Conservation (phyloP, 2,329 filamentous ascomycete genomes). For the Claviceps fusiformis region DNA sequence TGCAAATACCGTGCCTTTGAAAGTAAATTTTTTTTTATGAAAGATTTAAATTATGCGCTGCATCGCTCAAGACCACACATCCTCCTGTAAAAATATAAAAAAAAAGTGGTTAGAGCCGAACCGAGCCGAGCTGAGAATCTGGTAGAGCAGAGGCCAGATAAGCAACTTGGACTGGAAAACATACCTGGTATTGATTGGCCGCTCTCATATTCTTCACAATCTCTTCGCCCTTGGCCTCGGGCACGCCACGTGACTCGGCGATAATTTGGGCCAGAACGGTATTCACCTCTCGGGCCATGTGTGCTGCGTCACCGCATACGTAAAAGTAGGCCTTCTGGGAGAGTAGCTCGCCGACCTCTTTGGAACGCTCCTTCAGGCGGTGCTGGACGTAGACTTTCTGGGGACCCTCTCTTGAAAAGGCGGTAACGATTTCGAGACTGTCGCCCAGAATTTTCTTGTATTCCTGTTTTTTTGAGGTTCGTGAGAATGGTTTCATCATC, state of each 20-base stretch:
- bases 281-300: slow-evolving; percentile 94
- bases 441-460: slow-evolving; percentile 75
- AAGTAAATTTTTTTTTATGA: background rate
- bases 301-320: slow-evolving; percentile 92
- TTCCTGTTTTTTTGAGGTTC: slow-evolving; percentile 38
- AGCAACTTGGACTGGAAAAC: slow-evolving; percentile 11
- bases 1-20: background rate
- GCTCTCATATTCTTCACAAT: slow-evolving; percentile 95
- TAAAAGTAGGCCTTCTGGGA: slow-evolving; percentile 88
- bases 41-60: background rate
- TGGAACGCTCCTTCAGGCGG: slow-evolving; percentile 66
- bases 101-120: background rate
- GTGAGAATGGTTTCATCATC: background rate
- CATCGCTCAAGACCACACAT: slow-evolving; percentile 49
- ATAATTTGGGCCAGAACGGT: slow-evolving; percentile 77
- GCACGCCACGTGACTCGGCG: slow-evolving; percentile 65
- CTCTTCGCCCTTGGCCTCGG: slow-evolving; percentile 82
- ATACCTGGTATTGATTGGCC: slow-evolving; percentile 88
- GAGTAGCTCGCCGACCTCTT: slow-evolving; percentile 77
- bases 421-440: slow-evolving; percentile 79
- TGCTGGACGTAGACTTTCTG: slow-evolving; percentile 98
- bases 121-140: background rate
- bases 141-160: too few relatives aligned
- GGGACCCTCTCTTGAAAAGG: slow-evolving; percentile 78
- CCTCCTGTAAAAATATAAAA: slow-evolving; percentile 36